Conservation (phyloP, 805 yeast species). For the Nakazawaea ishiwadae region DNA sequence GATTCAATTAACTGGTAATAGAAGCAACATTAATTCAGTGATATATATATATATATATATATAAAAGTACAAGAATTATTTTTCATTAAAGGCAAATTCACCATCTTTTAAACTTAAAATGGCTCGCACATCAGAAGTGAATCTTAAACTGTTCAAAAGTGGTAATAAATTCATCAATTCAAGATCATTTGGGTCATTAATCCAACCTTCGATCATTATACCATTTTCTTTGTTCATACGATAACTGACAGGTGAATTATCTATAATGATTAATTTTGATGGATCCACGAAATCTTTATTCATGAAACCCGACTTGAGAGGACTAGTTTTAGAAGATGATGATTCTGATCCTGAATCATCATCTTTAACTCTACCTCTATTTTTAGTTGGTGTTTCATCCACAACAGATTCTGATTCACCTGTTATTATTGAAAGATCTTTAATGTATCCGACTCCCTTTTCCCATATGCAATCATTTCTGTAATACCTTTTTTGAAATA, state of each 20-base stretch:
- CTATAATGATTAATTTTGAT: conserved; percentile 70
- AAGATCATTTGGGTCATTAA: conserved; percentile 88
- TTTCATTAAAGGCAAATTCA: conserved; percentile 10
- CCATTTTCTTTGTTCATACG: conserved; percentile 84
- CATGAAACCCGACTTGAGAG: too few relatives aligned
- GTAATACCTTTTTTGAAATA: conserved; percentile 61
- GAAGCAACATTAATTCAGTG: not conserved
- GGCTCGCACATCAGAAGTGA: conserved; percentile 79
- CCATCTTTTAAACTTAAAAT: conserved; percentile 74
- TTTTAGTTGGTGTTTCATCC: conserved; percentile 5
- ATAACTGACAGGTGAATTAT: conserved; percentile 90
- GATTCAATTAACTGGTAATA: not conserved
- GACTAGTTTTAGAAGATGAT: conserved; percentile 11
- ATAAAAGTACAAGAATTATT: not conserved
- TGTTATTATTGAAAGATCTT: conserved; percentile 47
- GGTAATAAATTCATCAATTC: conserved; percentile 82
- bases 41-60: not conserved
- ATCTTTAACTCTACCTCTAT: conserved; percentile 8
- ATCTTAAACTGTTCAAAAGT: conserved; percentile 66
- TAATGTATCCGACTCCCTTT: conserved; percentile 82
- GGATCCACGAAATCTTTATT: conserved; percentile 39
- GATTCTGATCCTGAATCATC: conserved; percentile 7
- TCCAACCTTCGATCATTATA: conserved; percentile 95
- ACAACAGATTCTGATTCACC: conserved; percentile 6
- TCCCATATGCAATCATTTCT: conserved; percentile 74